phyloP scores from a whole-genome alignment of 495 filamentous ascomycete species.

The Amniculicola lignicola region DNA sequence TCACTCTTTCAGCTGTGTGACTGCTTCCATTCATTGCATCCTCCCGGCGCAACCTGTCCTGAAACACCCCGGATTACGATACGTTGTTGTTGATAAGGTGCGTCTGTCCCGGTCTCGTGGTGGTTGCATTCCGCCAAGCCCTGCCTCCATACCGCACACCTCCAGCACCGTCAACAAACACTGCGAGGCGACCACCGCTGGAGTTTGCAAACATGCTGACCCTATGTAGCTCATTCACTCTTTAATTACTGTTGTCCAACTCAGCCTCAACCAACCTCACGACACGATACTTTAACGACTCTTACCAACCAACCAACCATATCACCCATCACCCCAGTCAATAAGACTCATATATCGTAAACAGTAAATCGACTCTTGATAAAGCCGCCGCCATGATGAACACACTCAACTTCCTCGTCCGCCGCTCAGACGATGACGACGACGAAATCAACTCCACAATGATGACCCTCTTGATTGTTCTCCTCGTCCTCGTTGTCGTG shows the following conservation, averaged over 20 bases:
- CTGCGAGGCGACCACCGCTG: too few species aligned
- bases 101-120: conserved; percentile 18
- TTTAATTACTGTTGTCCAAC: conserved; percentile 15
- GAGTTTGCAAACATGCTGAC: conserved; percentile 12
- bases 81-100: conserved; percentile 20
- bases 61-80: neutral
- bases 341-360: too few species aligned
- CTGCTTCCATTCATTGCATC: conserved; percentile 53
- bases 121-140: conserved; percentile 29
- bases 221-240: conserved; percentile 18
- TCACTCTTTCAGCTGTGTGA: conserved; percentile 79
- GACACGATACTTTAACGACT: too few species aligned
- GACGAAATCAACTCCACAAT: conserved; percentile 49
- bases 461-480: conserved; percentile 71
- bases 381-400: too few species aligned
- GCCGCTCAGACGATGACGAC: conserved; percentile 44
- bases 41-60: conserved; percentile 13
- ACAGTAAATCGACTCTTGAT: too few species aligned
- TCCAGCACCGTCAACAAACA: too few species aligned
- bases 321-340: conserved; percentile 25
- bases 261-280: too few species aligned
- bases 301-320: neutral
- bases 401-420: conserved; percentile 39
- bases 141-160: neutral
- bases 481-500: conserved; percentile 72